Evolutionary conservation across 257 asterid species (phyloP), one percentile per base, ranked within the genome.

Genomic region (Solanum stenotomum): DNA sequence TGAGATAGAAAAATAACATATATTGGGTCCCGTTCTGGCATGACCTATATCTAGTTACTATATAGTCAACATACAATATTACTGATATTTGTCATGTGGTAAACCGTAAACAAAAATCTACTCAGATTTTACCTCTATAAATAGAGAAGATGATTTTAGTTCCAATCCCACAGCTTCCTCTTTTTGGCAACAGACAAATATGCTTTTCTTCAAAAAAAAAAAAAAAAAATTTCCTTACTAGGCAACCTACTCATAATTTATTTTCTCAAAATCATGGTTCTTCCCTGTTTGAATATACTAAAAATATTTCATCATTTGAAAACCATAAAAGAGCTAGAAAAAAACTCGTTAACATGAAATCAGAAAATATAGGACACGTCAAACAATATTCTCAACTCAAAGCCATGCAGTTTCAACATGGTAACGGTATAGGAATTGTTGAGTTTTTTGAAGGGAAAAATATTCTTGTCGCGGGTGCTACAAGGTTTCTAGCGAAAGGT

Each of bases 381-480:
- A 20, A 42, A 59, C 25, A 63, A 23, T 63, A 23, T 63, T 63
- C 31, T 63, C 71, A 23, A 75, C 27, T 5, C 13, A 75, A 75
- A 22, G 25, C 52, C 23, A 75, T 20, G 67, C 67, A 56, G 65
- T 56, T 16, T 56, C 65, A 56, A 56, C 65, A 59, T 59, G 67
- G 25, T 35, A 35, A 75, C 8, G 96, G 96, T 18, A 91, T 95
- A 10, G 96, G 97, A 52, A 94, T 95, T 31, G 84, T 89, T 56
- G 68, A 84, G 2, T 93, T 94, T 85, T 92, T 92, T 6, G 40
- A 87, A 49, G 97, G 92, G 29, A 94, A 92, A 72, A 92, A 90
- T 15, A 89, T 94, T 63, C 89, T 95, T 38, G 61, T 95, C 13
- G 94, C 97, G 2, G 98, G 98, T 40, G 95, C 94, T 2, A 65